Evolutionary conservation across 139 green algal genomes (phyloP), one percentile per base, ranked within the genome.

Genomic region (Zygnema cylindricum): DNA sequence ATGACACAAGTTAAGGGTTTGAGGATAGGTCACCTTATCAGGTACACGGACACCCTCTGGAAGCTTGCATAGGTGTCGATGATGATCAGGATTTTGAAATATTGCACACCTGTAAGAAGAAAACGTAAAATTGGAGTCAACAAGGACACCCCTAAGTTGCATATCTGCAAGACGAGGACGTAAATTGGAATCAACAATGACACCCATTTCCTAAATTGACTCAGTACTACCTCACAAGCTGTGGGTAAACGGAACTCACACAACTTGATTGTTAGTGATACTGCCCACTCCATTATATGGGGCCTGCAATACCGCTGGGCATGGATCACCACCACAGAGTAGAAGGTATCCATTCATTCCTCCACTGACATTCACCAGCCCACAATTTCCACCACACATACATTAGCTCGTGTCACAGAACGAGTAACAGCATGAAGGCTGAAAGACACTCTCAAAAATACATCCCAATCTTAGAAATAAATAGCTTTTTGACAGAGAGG

Each of bases 341-440:
- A 93, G 33, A 36, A 98, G 87, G 55, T 91, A 90, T 38, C 96
- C 96, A 55, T 92, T 94, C 92, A 98, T 95, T 49, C 94, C 94
- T 21, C 90, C 84, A 69, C 95, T 90, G 42, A 90, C 42, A 69
- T 38, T 43, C 76, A 41, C 76, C 0, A 33, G 30, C 38, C 39
- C 78, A 23, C 71, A 30, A 33, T 36, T 23, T 1, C 33, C 39
- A 23, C 38, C 40, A 23, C 78, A 85, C 71, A 25, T 43, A 41
- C 36, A 16, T 11, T 43, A 11, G n/a, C n/a, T n/a, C n/a, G n/a
- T n/a, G n/a, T n/a, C n/a, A n/a, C n/a, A n/a, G n/a, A n/a, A n/a
- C n/a, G n/a, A n/a, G n/a, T n/a, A n/a, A n/a, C n/a, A n/a, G n/a
- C n/a, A n/a, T n/a, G n/a, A n/a, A n/a, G n/a, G n/a, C n/a, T n/a